These are phyloP conservation scores for Candida awuae DNA, from an alignment of 805 yeast species.

Conservation along the genomic window DNA sequence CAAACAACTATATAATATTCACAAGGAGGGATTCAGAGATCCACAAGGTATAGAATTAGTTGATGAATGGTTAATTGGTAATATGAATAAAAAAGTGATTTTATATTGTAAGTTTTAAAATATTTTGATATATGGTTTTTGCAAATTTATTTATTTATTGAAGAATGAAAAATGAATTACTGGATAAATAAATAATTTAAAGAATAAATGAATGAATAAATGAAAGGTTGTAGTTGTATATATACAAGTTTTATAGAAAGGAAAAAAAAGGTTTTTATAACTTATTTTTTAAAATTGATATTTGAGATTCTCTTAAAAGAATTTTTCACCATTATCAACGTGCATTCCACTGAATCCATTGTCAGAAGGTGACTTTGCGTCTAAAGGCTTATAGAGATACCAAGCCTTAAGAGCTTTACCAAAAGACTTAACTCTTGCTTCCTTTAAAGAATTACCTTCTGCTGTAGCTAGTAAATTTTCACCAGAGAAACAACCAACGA, in stretches of 20 bases:
- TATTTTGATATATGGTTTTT: too few species aligned
- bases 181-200: background rate
- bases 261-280: too few species aligned
- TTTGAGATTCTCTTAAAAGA: too few species aligned
- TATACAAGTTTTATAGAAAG: too few species aligned
- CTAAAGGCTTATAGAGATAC: conserved; percentile 82
- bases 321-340: conserved; percentile 31
- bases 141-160: too few species aligned
- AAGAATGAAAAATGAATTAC: too few species aligned
- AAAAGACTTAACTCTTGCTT: conserved; percentile 88
- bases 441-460: conserved; percentile 80
- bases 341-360: conserved; percentile 29
- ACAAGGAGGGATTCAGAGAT: conserved; percentile 2
- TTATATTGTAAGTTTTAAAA: background rate
- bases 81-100: conserved; percentile 3
- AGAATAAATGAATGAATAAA: background rate
- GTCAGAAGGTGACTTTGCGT: conserved; percentile 57
- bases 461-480: conserved; percentile 84
- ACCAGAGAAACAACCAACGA: conserved; percentile 89
- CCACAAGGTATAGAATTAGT: conserved; percentile 9
- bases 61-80: conserved; percentile 8
- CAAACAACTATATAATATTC: conserved; percentile 6
- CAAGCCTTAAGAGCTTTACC: conserved; percentile 86
- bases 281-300: too few species aligned
- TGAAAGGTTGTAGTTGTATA: background rate